Conservation (phyloP, 1,284 basidiomycete species). For the Volvariella volvacea region DNA sequence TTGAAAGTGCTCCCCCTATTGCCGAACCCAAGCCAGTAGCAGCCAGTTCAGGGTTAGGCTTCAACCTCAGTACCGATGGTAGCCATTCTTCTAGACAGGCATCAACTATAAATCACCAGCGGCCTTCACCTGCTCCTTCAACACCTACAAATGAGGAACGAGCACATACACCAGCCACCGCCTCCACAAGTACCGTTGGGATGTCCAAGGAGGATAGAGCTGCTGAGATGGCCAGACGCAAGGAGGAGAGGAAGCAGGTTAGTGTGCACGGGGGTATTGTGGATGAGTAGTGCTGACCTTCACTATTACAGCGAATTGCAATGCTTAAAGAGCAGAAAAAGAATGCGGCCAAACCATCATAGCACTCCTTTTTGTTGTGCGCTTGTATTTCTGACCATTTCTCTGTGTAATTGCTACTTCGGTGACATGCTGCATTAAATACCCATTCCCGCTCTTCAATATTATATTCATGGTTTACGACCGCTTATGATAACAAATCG, state of each 20-base stretch:
- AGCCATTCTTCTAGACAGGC: no score
- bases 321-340: slow-evolving; percentile 69
- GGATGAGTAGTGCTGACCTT: slow-evolving; percentile 2
- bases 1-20: slow-evolving; percentile 57
- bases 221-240: slow-evolving; percentile 79
- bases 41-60: slow-evolving; percentile 1
- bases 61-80: no score
- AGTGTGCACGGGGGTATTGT: slow-evolving; percentile 11
- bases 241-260: slow-evolving; percentile 84
- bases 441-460: background rate
- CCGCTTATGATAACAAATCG: slow-evolving; percentile 53
- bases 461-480: background rate
- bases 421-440: no score
- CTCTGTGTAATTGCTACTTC: no score
- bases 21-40: slow-evolving; percentile 19
- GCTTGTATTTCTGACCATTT: no score
- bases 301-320: slow-evolving; percentile 48
- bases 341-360: slow-evolving; percentile 22
- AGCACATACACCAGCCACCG: slow-evolving; percentile 11
- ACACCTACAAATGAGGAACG: slow-evolving; percentile 3
- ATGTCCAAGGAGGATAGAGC: slow-evolving; percentile 87
- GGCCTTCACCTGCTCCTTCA: slow-evolving; percentile 5
- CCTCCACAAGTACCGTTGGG: slow-evolving; percentile 21
- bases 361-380: no score
- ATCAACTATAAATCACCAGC: slow-evolving; percentile 12